Evolutionary conservation across 345 rosid species (phyloP).

Genomic region (Hibiscus tridactylites): DNA sequence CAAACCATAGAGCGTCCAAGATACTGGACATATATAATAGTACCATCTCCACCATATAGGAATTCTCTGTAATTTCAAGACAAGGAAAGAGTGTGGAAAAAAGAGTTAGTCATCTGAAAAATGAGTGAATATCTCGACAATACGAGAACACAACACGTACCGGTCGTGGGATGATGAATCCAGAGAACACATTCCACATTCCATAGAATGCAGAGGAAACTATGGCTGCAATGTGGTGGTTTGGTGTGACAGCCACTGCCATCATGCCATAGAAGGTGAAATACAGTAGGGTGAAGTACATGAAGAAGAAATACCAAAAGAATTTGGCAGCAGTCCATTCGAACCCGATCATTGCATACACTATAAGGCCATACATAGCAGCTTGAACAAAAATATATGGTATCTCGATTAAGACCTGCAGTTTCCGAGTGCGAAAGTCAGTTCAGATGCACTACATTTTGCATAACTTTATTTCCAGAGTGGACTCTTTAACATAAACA

Average conservation of each 20-base stretch:
- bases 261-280: slow-evolving; percentile 73
- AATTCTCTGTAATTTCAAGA: slow-evolving; percentile 24
- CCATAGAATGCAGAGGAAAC: slow-evolving; percentile 42
- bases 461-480: not conserved
- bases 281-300: slow-evolving; percentile 34
- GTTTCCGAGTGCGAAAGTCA: not conserved
- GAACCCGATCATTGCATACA: slow-evolving; percentile 53
- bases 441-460: not conserved
- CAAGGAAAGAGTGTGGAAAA: not conserved
- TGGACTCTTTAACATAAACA: not conserved
- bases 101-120: not conserved
- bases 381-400: slow-evolving; percentile 36
- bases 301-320: slow-evolving; percentile 40
- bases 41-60: slow-evolving; percentile 52
- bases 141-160: slow-evolving; percentile 19
- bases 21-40: slow-evolving; percentile 35
- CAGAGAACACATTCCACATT: slow-evolving; percentile 55
- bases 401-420: slow-evolving; percentile 46
- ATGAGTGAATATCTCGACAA: not conserved
- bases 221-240: slow-evolving; percentile 49
- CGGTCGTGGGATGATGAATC: slow-evolving; percentile 51
- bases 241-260: slow-evolving; percentile 59
- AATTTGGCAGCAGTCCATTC: slow-evolving; percentile 45
- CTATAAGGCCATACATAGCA: slow-evolving; percentile 28
- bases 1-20: slow-evolving; percentile 46